Evolutionary conservation across 192 early-diverging fungal genomes (phyloP), one percentile per base, ranked within the genome.

Genomic region (Phycomyces blakesleeanus): DNA sequence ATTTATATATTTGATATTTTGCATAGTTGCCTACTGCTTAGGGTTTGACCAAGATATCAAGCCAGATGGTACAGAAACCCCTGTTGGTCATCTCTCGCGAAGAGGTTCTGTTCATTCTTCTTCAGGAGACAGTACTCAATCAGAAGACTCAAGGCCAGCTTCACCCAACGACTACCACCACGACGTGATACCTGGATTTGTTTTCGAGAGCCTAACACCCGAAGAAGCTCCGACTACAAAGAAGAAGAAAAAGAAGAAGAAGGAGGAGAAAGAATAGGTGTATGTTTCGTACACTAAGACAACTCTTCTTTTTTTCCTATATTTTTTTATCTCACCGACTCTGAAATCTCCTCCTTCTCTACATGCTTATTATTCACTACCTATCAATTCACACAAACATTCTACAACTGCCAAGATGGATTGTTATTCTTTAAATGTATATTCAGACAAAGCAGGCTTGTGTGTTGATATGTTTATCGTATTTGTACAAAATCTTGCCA

Each of bases 21-120:
- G 29, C 7, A 34, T 52, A 73, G 71, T 49, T 57, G 71, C 71
- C 14, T 73, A 63, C 41, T 73, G 71, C 49, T 29, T 73, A 26
- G 71, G 71, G 8, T 73, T 73, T 53, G 66, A 73, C 20, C 47
- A 73, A 16, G 26, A 39, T 49, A 34, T 38, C 18, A 61, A 47
- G 39, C 29, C 21, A n/a, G 49, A 66, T 29, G 67, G 55, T 5
- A 39, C 27, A n/a, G 67, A 69, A 14, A 62, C 67, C 21, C 67
- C 67, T 40, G 27, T 40, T 25, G 40, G 24, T 20, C 29, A 53
- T 16, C 61, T 56, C 10, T 69, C 67, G 8, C 67, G 67, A 20
- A 37, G 60, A 40, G 51, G 52, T 24, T 69, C 67, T 0, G 21
- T 22, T 29, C 44, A 55, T 34, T 67, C 66, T 10, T n/a, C n/a